Base-by-base conservation (phyloP, 768 basidiomycete genomes). In the Coprinellus micaceus region DNA sequence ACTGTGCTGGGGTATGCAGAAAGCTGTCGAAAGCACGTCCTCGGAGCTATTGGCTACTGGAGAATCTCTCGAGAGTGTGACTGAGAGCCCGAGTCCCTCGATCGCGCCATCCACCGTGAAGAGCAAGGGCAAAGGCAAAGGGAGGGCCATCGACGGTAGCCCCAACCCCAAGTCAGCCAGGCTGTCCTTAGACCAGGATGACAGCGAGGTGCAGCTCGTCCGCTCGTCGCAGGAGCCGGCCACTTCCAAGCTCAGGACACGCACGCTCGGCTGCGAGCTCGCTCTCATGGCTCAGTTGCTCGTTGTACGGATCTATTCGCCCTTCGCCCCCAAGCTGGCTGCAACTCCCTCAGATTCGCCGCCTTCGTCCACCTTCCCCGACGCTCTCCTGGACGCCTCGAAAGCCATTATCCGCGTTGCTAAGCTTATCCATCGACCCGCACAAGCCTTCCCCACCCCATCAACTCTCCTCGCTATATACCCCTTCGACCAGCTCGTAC, bases 261-360 rank as follows among this genome's bases (percentile, higher is more conserved):
- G 36, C 36, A 37, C 61, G 54, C 81, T 86, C 63, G 77, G 79
- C 39, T 81, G 80, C 69, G 83, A 88, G 60, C 69, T 90, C 48
- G 76, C 78, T 0, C 78, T 88, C 43, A 73, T 81, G 50, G 82
- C 84, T 4, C 77, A 88, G 60, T 70, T 82, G 37, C 65, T 91
- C 52, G 73, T 88, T 53, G 70, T 89, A 59, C 83, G 82, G 67
- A 71, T 82, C 5, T 90, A 85, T 64, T 64, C 83, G n/a, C 89
- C 89, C 0, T 88, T 89, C 68, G 17, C 28, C 2, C 39, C 15
- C 40, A 33, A 33, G 33, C 13, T 13, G 33, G 15, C n/a, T n/a
- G n/a, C n/a, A n/a, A n/a, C n/a, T 17, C 40, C 19, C n/a, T 9
- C 10, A 17, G 13, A 15, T 10, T 7, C 40, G 7, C n/a, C 40